Percentiles rank a stretch among this genome's conserved stretches.
Conservation (phyloP, 2,329 filamentous ascomycete genomes). For the Diplodia seriata region DNA sequence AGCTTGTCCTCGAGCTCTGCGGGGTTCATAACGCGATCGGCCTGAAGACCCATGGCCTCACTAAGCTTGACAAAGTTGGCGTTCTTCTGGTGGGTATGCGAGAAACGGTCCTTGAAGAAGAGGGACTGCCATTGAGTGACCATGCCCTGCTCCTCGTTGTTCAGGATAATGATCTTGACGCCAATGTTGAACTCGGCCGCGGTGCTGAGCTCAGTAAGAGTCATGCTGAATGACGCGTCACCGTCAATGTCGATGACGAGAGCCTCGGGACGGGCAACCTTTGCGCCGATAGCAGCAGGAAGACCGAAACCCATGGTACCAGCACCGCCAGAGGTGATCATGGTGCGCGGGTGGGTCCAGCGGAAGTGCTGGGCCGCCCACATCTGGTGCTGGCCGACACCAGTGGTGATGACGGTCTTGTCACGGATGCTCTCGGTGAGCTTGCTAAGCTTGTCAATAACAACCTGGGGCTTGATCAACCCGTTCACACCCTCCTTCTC, state of each 20-base stretch:
- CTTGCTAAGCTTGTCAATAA: conserved; percentile 89
- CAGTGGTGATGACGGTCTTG: conserved; percentile 86
- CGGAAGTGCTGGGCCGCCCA: conserved; percentile 97
- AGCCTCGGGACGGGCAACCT: conserved; percentile 81
- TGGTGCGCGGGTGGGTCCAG: conserved; percentile 88
- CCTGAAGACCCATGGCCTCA: conserved; percentile 87
- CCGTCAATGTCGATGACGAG: conserved; percentile 96
- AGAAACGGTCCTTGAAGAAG: conserved; percentile 93
- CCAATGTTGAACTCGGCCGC: conserved; percentile 96
- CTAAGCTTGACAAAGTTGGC: conserved; percentile 95
- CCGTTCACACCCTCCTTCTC: conserved; percentile 78
- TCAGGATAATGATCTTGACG: conserved; percentile 91
- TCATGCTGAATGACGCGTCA: conserved; percentile 99
- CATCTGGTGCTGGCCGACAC: conserved; percentile 99
- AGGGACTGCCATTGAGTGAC: conserved; percentile 98
- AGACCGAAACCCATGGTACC: conserved; percentile 97
- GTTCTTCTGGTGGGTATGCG: conserved; percentile 92
- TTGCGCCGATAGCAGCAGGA: conserved; percentile 92
- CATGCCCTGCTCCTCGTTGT: conserved; percentile 99
- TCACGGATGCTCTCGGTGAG: conserved; percentile 82
- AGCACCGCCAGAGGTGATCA: conserved; percentile 95
- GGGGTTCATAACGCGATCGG: conserved; percentile 73
- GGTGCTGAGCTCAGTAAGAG: conserved; percentile 90
- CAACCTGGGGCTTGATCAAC: conserved; percentile 90
- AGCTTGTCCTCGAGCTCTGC: conserved; percentile 79